A percentile compares a stretch with the other conserved stretches of the same genome.
phyloP scores from a whole-genome alignment of 2,329 filamentous ascomycete species.

The Penicillium digitatum region DNA sequence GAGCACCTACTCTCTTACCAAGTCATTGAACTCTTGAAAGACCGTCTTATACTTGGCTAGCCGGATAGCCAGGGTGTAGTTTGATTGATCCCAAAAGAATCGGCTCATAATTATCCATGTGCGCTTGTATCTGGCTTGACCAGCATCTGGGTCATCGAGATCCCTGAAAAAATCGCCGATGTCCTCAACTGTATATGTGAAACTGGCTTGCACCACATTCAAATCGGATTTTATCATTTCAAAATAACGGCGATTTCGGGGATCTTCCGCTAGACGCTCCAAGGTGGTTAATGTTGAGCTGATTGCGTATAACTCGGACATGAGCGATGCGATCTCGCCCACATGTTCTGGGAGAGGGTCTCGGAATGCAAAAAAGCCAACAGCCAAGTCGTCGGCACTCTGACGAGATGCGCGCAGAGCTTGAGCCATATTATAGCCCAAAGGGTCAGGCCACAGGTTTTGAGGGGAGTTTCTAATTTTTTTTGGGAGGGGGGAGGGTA shows the following conservation, averaged over 20 bases:
- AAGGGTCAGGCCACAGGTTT: constrained; percentile 21
- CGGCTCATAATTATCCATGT: constrained; percentile 51
- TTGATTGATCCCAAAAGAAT: constrained; percentile 47
- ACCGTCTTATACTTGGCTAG: constrained; percentile 51
- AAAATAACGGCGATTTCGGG: constrained; percentile 39
- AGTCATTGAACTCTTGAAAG: constrained; percentile 44
- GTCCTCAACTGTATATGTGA: constrained; percentile 51
- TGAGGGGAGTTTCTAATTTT: neutral
- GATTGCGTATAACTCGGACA: constrained; percentile 54
- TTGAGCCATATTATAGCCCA: constrained; percentile 36
- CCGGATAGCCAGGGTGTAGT: constrained; percentile 46
- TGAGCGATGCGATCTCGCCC: constrained; percentile 51
- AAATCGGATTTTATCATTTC: constrained; percentile 47
- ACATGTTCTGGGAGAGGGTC: constrained; percentile 49
- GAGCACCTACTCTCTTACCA: constrained; percentile 45
- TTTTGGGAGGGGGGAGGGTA: neutral
- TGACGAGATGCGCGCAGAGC: constrained; percentile 44
- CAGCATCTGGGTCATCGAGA: constrained; percentile 30
- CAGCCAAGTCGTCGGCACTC: constrained; percentile 52
- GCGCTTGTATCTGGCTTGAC: constrained; percentile 41
- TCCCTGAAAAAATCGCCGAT: constrained; percentile 46
- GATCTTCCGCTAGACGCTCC: constrained; percentile 42
- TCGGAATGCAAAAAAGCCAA: constrained; percentile 49
- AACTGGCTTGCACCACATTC: constrained; percentile 47
- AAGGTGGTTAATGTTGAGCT: constrained; percentile 50